Conservation (phyloP, 2,329 filamentous ascomycete species). For the Fusarium sp. region DNA sequence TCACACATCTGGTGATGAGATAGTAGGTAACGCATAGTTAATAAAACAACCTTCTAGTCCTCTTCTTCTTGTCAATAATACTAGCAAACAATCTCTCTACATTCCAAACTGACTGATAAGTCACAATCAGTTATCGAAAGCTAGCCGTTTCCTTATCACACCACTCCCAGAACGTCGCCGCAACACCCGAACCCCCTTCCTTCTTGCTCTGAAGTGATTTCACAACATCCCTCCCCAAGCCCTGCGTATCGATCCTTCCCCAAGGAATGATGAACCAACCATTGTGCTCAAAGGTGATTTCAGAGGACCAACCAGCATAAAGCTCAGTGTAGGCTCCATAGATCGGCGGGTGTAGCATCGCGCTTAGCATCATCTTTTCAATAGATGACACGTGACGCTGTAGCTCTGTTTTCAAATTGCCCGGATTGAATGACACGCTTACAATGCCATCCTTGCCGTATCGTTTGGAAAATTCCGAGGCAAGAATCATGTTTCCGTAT, state of each 20-base stretch:
- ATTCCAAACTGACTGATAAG: not conserved
- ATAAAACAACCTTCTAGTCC: accelerated
- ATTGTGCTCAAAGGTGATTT: not conserved
- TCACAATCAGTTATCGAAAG: not conserved
- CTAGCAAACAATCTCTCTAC: not conserved
- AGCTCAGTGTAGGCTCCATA: not conserved
- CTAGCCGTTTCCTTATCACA: not conserved
- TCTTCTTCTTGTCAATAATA: not conserved
- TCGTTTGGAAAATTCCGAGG: not conserved
- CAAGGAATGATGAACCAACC: not conserved
- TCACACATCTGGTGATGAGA: not conserved
- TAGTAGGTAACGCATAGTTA: accelerated
- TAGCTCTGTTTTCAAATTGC: constrained; percentile 21
- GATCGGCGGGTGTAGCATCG: not conserved
- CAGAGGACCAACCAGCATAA: not conserved
- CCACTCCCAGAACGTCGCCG: not conserved
- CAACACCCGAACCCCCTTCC: not conserved
- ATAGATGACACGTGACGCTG: not conserved
- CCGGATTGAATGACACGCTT: constrained; percentile 16
- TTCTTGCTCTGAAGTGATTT: not conserved
- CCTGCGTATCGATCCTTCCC: not conserved
- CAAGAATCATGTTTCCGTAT: not conserved
- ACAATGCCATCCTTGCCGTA: constrained; percentile 15
- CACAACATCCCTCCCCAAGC: not conserved
- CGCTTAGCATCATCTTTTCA: not conserved